These are phyloP conservation scores for Chlamydomonas reinhardtii DNA, from an alignment of 163 green algal genomes.

Conservation along the genomic window DNA sequence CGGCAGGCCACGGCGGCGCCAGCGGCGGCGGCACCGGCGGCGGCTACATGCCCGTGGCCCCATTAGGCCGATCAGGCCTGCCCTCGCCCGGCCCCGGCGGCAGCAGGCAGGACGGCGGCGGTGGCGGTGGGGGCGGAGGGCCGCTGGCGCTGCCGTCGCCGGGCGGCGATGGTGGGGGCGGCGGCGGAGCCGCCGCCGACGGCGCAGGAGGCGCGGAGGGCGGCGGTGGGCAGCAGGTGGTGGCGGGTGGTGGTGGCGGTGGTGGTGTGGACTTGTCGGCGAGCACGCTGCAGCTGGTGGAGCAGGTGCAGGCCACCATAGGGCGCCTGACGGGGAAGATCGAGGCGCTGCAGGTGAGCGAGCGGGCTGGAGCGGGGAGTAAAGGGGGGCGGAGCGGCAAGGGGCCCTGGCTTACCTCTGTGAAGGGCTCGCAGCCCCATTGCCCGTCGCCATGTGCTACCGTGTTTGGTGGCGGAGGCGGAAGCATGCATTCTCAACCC, in stretches of 20 bases:
- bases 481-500: no score
- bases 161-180: not conserved
- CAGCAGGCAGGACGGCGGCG: not conserved
- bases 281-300: slow-evolving; percentile 34
- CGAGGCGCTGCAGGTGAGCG: slow-evolving; percentile 48
- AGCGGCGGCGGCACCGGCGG: not conserved
- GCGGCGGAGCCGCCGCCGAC: not conserved
- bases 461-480: no score
- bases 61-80: not conserved
- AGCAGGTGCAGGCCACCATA: slow-evolving; percentile 52
- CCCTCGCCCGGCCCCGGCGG: not conserved
- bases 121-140: not conserved
- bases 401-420: no score
- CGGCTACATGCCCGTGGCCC: not conserved
- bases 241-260: no score
- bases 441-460: no score
- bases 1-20: not conserved
- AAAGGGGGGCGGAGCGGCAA: not conserved
- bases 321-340: slow-evolving; percentile 41
- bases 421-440: no score
- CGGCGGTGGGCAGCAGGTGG: not conserved
- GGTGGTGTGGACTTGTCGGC: slow-evolving; percentile 23
- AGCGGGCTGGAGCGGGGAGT: not conserved
- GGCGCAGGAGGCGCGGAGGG: not conserved
- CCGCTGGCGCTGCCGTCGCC: not conserved